A percentile compares a stretch with the other conserved stretches of the same genome.
Conservation (phyloP, 805 yeast genomes). For the Candida incommunis region DNA sequence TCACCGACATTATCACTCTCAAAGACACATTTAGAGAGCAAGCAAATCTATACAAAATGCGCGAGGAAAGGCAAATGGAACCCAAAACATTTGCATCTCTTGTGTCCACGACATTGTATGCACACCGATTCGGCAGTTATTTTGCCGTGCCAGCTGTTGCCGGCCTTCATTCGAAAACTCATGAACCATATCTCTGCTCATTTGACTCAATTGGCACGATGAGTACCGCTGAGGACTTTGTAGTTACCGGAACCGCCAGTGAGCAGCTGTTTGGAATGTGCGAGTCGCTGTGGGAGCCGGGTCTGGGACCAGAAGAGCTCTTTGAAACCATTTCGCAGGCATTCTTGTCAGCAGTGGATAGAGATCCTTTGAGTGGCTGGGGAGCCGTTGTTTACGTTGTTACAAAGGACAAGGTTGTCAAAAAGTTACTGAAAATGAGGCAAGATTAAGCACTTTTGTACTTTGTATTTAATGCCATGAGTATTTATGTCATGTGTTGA, state of each 20-base stretch:
- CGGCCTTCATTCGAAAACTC: constrained; percentile 72
- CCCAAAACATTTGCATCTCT: constrained; percentile 89
- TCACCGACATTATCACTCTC: constrained; percentile 83
- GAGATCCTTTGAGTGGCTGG: constrained; percentile 98
- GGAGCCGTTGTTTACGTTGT: constrained; percentile 91
- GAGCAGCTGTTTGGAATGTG: constrained; percentile 98
- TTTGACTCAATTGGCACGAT: constrained; percentile 95
- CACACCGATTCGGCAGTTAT: constrained; percentile 84
- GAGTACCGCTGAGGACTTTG: constrained; percentile 87
- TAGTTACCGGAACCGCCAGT: constrained; percentile 91
- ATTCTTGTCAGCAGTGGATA: constrained; percentile 82
- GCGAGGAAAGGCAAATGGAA: constrained; percentile 84
- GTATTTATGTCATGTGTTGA: neutral
- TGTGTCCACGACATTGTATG: constrained; percentile 80
- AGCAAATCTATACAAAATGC: constrained; percentile 75
- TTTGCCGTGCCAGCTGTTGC: constrained; percentile 96
- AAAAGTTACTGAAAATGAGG: constrained; percentile 80
- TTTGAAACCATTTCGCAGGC: constrained; percentile 95
- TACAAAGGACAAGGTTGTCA: constrained; percentile 59
- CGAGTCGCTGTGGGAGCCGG: constrained; percentile 88
- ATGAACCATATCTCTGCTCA: constrained; percentile 83
- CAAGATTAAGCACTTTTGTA: too few relatives aligned
- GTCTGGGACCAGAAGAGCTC: constrained; percentile 84
- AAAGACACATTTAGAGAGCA: constrained; percentile 66
- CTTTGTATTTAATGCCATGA: too few relatives aligned